phyloP scores from a whole-genome alignment of 2,329 filamentous ascomycete genomes.

The Decorospora gaudefroyi region DNA sequence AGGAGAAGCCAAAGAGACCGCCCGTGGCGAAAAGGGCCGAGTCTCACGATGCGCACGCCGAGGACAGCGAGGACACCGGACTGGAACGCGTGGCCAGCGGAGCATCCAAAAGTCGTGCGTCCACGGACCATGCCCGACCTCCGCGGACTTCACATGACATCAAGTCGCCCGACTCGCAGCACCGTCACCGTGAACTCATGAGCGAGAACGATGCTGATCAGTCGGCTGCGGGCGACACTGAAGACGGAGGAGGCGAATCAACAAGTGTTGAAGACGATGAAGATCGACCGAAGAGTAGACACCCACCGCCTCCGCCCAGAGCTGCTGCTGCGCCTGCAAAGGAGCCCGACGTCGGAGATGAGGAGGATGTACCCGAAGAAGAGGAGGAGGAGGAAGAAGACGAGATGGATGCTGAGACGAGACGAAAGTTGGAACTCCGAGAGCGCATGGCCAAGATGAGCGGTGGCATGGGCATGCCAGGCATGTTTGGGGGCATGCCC shows the following conservation, averaged over 20 bases:
- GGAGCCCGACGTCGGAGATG: slow-evolving; percentile 55
- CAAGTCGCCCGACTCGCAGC: slow-evolving; percentile 47
- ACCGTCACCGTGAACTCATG: slow-evolving; percentile 57
- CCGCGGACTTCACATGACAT: slow-evolving; percentile 47
- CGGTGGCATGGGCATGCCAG: slow-evolving; percentile 94
- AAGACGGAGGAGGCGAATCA: slow-evolving; percentile 64
- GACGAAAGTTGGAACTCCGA: slow-evolving; percentile 82
- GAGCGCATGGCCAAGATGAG: slow-evolving; percentile 99
- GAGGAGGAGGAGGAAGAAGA: slow-evolving; percentile 75
- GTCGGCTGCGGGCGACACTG: slow-evolving; percentile 65
- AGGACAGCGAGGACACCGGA: slow-evolving; percentile 45
- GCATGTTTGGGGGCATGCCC: slow-evolving; percentile 79
- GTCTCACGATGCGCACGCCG: slow-evolving; percentile 44
- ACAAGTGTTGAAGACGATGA: slow-evolving; percentile 78
- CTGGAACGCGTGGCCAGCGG: slow-evolving; percentile 45
- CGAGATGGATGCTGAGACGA: slow-evolving; percentile 84
- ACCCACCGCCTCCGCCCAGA: slow-evolving; percentile 22
- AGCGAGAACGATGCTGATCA: slow-evolving; percentile 70
- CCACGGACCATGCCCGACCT: slow-evolving; percentile 48
- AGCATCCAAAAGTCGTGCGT: slow-evolving; percentile 44
- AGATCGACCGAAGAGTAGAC: slow-evolving; percentile 52
- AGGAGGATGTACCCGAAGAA: slow-evolving; percentile 57
- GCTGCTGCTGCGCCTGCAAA: slow-evolving; percentile 49
- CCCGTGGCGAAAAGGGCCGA: slow-evolving; percentile 68
- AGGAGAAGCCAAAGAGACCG: slow-evolving; percentile 80